Evolutionary conservation across 108 stramenopile species (phyloP), one percentile per base, ranked within the genome.

Genomic region (Skeletonema menzelii): DNA sequence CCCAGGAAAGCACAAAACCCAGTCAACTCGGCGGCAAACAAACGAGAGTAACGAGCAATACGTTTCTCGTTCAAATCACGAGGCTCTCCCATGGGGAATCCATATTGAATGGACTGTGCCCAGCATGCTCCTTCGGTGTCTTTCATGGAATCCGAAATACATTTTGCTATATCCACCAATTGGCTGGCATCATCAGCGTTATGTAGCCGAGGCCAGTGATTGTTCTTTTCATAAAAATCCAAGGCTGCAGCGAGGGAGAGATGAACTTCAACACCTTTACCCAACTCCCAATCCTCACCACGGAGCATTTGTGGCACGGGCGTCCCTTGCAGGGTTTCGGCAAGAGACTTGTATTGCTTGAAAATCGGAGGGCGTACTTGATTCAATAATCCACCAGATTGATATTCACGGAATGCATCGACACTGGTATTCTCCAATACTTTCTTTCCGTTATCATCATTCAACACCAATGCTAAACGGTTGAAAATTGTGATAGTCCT

Each of bases 1-100:
- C 95, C 95, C 55, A 92, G 77, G 74, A 92, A 94, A 8, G 89
- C 88, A 42, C 86, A 82, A 59, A 94, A 72, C 7, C 91, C 90
- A 65, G 91, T 87, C 38, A 90, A 63, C 59, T 89, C 87, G 4
- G 80, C 81, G 1, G 63, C 67, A 67, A 88, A 87, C 42, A 83
- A 75, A 32, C 75, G 73, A 19, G 91, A 87, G 67, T 86, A 84
- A 34, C 70, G 72, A 22, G 49, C 47, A 30, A 94, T 67, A 4
- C 76, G 63, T 27, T 70, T 79, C 27, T 65, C 83, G 61, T 94
- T 88, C 47, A 88, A 42, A 40, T 91, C 89, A 6, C 85, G 81
- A 59, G 70, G 14, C 68, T 85, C 85, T 55, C 85, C 85, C 37
- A 62, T 57, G 17, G 85, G 85, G 65, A 85, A 85, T 60, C 78